A percentile compares a stretch with the other conserved stretches of the same genome.
phyloP scores from a whole-genome alignment of 805 yeast genomes.

The Metschnikowia bowlesiae region DNA sequence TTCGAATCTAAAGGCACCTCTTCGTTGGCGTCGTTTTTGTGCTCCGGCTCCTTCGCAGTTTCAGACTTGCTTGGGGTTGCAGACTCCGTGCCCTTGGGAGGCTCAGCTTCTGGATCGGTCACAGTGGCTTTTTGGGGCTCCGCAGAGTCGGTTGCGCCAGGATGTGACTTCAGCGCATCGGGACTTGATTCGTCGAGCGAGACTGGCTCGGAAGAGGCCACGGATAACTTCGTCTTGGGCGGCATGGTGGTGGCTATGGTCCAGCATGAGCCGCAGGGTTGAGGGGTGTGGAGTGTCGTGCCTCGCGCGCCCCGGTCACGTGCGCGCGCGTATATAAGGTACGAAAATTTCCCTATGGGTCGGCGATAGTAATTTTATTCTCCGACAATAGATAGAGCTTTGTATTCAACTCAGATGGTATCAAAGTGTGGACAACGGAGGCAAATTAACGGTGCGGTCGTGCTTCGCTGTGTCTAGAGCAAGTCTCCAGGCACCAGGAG shows the following conservation, averaged over 20 bases:
- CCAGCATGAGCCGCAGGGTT: neutral
- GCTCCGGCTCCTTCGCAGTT: neutral
- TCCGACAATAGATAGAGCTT: conserved; percentile 43
- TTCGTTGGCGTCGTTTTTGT: neutral
- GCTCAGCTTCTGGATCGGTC: neutral
- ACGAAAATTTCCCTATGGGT: conserved; percentile 7
- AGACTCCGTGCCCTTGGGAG: conserved; percentile 1
- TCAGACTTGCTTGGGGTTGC: neutral
- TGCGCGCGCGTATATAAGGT: neutral
- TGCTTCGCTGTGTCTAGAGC: conserved; percentile 8
- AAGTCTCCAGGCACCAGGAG: neutral
- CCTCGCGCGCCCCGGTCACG: neutral
- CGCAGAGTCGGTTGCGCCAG: conserved; percentile 4
- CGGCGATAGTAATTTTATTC: conserved; percentile 25
- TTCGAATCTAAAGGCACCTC: neutral
- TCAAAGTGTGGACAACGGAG: conserved; percentile 48
- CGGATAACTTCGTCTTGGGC: conserved; percentile 23
- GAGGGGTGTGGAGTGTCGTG: neutral
- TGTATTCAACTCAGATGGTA: conserved; percentile 23
- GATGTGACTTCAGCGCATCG: neutral
- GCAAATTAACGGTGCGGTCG: conserved; percentile 18
- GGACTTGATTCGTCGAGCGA: conserved; percentile 18
- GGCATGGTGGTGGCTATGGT: conserved; percentile 1
- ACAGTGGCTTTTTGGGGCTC: neutral
- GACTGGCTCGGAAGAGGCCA: conserved; percentile 34